Percentiles rank a stretch among this genome's conserved stretches.
Conservation (phyloP, 2,329 filamentous ascomycete genomes). For the Colletotrichum sp. region DNA sequence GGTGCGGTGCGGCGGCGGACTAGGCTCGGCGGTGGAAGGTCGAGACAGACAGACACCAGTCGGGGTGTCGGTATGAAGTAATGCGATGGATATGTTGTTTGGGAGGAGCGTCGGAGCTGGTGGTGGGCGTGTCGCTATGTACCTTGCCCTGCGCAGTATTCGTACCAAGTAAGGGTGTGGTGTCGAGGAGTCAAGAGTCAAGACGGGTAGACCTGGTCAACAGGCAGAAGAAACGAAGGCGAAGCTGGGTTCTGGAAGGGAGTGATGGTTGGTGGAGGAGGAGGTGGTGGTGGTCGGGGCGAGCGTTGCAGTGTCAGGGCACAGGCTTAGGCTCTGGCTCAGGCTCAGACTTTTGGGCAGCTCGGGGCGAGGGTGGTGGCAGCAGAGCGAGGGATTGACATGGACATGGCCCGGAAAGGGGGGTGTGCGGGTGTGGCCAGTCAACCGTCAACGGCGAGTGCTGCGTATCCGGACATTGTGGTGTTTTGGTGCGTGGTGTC, state of each 20-base stretch:
- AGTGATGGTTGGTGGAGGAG: background rate
- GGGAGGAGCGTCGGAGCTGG: background rate
- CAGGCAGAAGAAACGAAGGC: conserved; percentile 20
- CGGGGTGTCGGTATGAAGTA: conserved; percentile 14
- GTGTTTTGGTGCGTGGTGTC: background rate
- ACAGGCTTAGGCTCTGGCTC: background rate
- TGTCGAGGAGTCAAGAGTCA: conserved; percentile 6
- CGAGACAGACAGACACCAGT: background rate
- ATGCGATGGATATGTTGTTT: conserved; percentile 5
- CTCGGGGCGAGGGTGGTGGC: background rate
- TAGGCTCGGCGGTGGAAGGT: background rate
- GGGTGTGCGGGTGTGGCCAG: background rate
- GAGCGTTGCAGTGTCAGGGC: background rate
- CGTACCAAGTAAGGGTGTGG: background rate
- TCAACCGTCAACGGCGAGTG: background rate
- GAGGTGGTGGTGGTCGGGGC: background rate
- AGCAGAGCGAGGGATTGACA: background rate
- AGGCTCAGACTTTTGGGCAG: background rate
- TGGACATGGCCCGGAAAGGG: conserved; percentile 1
- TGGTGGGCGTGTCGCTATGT: background rate
- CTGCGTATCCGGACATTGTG: background rate
- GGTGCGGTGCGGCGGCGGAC: background rate
- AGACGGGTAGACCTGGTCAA: conserved; percentile 17
- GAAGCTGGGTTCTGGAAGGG: background rate
- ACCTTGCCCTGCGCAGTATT: background rate